Conservation (phyloP, 768 basidiomycete genomes). For the Strobilomyces echinocephalus region DNA sequence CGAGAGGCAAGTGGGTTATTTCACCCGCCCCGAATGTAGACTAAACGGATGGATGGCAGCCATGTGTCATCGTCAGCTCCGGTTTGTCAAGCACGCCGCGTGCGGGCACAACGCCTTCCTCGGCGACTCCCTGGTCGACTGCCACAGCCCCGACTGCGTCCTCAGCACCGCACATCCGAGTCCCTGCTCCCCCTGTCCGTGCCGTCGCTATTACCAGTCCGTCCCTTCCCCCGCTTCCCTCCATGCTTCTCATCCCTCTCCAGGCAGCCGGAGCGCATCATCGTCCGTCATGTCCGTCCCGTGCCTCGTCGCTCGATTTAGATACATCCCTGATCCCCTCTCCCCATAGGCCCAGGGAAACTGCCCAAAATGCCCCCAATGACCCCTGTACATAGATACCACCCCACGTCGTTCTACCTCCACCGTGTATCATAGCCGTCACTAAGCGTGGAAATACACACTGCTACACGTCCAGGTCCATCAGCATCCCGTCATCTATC, state of each 20-base stretch:
- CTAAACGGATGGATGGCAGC: neutral
- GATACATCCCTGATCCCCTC: conserved; percentile 3
- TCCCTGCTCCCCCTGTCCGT: conserved; percentile 42
- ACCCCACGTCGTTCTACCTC: neutral
- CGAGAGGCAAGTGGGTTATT: conserved; percentile 22
- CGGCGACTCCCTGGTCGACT: conserved; percentile 48
- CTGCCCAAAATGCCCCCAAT: conserved; percentile 35
- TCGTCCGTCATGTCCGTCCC: conserved; percentile 40
- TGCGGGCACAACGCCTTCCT: conserved; percentile 55
- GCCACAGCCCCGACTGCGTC: conserved; percentile 39
- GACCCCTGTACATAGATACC: conserved; percentile 16
- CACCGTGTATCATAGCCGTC: conserved; percentile 14
- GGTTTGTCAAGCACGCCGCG: conserved; percentile 42
- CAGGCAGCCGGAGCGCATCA: conserved; percentile 53
- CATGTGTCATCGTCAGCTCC: conserved; percentile 66
- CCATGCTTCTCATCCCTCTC: neutral
- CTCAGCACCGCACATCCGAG: conserved; percentile 47
- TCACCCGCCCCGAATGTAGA: neutral
- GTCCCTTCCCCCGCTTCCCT: conserved; percentile 9
- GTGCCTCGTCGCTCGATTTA: conserved; percentile 2
- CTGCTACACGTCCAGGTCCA: conserved; percentile 46
- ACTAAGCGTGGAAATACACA: neutral
- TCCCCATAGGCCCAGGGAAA: conserved; percentile 33
- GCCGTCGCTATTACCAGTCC: conserved; percentile 55
- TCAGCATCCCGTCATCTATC: conserved; percentile 56